Evolutionary conservation across 345 rosid genomes (phyloP).

Genomic region (Viola odorata): DNA sequence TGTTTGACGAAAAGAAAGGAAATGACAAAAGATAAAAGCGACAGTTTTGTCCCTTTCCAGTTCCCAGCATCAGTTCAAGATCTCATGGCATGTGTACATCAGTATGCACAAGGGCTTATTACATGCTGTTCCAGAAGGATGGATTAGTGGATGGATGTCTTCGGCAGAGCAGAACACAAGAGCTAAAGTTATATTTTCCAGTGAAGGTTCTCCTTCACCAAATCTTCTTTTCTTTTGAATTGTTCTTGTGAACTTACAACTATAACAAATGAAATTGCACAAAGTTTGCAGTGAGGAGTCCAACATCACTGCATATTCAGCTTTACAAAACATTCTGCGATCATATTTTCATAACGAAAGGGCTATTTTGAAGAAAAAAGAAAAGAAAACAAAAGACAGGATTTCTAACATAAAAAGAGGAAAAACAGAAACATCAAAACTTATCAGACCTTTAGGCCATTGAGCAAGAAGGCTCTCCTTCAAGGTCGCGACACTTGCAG

Average conservation of each 20-base stretch:
- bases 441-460: slow-evolving; percentile 84
- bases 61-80: neutral
- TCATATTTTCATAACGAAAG: slow-evolving; percentile 7
- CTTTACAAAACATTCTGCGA: neutral
- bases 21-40: neutral
- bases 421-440: neutral
- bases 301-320: neutral
- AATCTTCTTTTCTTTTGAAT: neutral
- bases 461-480: slow-evolving; percentile 89
- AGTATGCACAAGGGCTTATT: neutral
- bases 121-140: neutral
- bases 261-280: neutral
- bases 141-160: no score
- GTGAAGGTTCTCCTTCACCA: neutral
- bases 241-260: neutral
- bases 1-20: neutral
- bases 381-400: neutral
- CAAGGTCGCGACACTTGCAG: slow-evolving; percentile 77
- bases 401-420: neutral
- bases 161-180: neutral
- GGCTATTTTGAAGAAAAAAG: neutral
- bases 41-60: neutral
- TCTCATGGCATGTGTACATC: neutral
- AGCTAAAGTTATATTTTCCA: neutral
- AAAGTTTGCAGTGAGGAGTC: slow-evolving; percentile 1